phyloP scores from a whole-genome alignment of 169 alveolate genomes.

The Plasmodium sp. region DNA sequence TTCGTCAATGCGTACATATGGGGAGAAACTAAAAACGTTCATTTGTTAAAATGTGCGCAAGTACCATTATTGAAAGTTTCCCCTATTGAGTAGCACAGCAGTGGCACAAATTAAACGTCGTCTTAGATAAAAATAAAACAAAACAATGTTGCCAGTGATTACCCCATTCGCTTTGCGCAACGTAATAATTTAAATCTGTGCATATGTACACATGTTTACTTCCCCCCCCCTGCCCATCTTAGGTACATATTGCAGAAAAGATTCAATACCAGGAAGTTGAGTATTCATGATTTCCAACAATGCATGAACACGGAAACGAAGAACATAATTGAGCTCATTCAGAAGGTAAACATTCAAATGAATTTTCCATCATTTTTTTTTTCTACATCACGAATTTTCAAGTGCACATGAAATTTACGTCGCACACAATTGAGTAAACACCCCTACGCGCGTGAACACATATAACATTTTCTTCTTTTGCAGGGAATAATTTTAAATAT shows the following conservation, averaged over 20 bases:
- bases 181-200: neutral
- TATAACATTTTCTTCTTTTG: conserved; percentile 11
- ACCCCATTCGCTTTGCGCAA: neutral
- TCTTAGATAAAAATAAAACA: neutral
- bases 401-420: neutral
- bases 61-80: neutral
- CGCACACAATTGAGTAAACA: neutral
- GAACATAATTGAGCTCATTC: conserved; percentile 67
- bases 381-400: neutral
- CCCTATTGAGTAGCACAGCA: neutral
- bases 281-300: conserved; percentile 60
- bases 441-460: neutral
- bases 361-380: neutral
- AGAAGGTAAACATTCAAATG: conserved; percentile 35
- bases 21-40: neutral
- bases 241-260: conserved; percentile 64
- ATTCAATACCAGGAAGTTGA: conserved; percentile 41
- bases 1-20: neutral
- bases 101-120: neutral
- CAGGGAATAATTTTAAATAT: conserved; percentile 66
- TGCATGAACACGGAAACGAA: conserved; percentile 59
- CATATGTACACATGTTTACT: neutral
- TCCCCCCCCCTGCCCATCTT: neutral
- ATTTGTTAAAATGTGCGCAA: neutral
- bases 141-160: neutral